Conservation (phyloP, 2,329 filamentous ascomycete species). For the Pseudocercospora crystallina region DNA sequence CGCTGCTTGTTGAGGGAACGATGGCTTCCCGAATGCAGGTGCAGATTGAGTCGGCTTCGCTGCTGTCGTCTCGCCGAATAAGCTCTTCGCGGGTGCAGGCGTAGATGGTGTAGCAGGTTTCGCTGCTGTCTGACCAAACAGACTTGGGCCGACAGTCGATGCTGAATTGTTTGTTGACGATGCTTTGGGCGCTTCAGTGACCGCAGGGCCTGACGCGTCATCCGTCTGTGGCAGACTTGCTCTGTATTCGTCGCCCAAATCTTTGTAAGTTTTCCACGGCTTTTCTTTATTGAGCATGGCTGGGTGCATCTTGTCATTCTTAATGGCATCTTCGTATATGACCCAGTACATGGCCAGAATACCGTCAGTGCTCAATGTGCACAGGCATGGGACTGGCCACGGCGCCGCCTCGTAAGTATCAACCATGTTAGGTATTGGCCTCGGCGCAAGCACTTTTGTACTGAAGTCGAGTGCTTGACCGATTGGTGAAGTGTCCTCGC, state of each 20-base stretch:
- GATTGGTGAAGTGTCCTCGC: constrained; percentile 72
- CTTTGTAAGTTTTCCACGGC: constrained; percentile 6
- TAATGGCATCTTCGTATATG: constrained; percentile 83
- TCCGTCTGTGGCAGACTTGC: too few relatives aligned
- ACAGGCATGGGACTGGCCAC: constrained; percentile 76
- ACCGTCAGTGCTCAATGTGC: constrained; percentile 86
- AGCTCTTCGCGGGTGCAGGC: constrained; percentile 17
- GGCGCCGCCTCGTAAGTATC: constrained; percentile 76
- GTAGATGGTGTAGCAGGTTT: constrained; percentile 6
- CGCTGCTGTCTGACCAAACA: constrained; percentile 1
- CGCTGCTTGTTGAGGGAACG: background rate
- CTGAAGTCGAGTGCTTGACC: constrained; percentile 72
- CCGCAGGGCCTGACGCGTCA: too few relatives aligned
- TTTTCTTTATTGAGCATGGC: constrained; percentile 12
- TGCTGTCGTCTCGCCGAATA: constrained; percentile 1
- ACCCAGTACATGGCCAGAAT: constrained; percentile 86
- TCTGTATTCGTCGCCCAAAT: constrained; percentile 8
- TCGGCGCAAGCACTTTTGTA: constrained; percentile 37
- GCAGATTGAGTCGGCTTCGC: constrained; percentile 5
- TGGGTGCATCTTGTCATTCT: constrained; percentile 47
- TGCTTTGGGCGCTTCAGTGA: too few relatives aligned
- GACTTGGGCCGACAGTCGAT: constrained; percentile 24
- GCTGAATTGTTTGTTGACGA: background rate
- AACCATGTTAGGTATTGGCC: constrained; percentile 46
- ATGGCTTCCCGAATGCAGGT: constrained; percentile 14